Percentiles rank a stretch among this genome's conserved stretches.
These are phyloP conservation scores for Solanum hybrid DNA, from an alignment of 305 asterid species.

Conservation along the genomic window DNA sequence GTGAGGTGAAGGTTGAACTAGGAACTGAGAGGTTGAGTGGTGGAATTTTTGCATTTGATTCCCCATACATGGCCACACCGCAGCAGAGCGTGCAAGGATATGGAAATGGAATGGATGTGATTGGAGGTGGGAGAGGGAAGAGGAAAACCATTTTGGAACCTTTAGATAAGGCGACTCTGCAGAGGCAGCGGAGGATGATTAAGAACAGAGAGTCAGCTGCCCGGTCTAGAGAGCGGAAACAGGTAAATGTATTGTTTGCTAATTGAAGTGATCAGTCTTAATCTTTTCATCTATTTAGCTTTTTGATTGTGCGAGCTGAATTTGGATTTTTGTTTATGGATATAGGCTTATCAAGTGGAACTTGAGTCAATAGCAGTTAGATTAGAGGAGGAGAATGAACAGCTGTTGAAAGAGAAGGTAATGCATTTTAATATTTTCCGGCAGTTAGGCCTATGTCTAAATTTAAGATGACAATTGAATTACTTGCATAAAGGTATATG, in stretches of 20 bases:
- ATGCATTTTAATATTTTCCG: slow-evolving; percentile 2
- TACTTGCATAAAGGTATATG: not conserved
- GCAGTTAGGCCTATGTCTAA: not conserved
- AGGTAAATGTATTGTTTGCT: slow-evolving; percentile 23
- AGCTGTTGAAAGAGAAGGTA: slow-evolving; percentile 64
- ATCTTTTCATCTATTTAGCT: not conserved
- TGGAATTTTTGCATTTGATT: slow-evolving; percentile 29
- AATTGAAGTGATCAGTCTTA: not conserved
- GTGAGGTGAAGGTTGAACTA: slow-evolving; percentile 28
- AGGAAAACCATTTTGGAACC: slow-evolving; percentile 69
- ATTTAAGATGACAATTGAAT: not conserved
- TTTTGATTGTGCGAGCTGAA: not conserved
- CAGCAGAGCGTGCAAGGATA: slow-evolving; percentile 15
- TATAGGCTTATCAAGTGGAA: slow-evolving; percentile 82
- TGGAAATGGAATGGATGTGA: slow-evolving; percentile 27
- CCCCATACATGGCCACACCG: slow-evolving; percentile 7
- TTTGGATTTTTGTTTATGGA: not conserved
- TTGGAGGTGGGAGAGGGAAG: slow-evolving; percentile 41
- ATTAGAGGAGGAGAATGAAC: slow-evolving; percentile 80
- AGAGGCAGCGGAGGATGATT: slow-evolving; percentile 68
- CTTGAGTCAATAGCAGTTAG: slow-evolving; percentile 72
- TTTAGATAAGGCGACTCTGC: slow-evolving; percentile 48
- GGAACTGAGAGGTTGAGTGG: slow-evolving; percentile 24
- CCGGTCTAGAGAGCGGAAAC: slow-evolving; percentile 76
- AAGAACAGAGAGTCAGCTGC: slow-evolving; percentile 82